Evolutionary conservation across 768 basidiomycete genomes (phyloP), one percentile per base, ranked within the genome.

Genomic region (Macrolepiota albuminosa): DNA sequence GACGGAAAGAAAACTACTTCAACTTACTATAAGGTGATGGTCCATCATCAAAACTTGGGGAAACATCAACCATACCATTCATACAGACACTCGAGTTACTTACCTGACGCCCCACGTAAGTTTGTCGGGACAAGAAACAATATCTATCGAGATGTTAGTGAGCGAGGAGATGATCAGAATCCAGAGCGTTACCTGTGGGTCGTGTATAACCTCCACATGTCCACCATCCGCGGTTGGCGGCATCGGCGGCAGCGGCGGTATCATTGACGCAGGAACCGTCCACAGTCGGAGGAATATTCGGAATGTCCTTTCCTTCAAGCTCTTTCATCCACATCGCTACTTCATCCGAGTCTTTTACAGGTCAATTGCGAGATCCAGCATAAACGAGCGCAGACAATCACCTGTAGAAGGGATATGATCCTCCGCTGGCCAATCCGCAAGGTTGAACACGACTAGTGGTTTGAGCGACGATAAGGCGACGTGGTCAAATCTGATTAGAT

Each of bases 171-270:
- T 48, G 58, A 51, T 39, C 8, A 56, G 0, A 49, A 36, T 3
- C 34, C 47, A 9, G 42, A 56, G 13, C 43, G 63, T 45, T 62
- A 79, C 78, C 84, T 18, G 78, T 80, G 50, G 64, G 58, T 8
- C 87, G 79, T 14, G 85, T 85, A 65, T 77, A 78, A 11, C 87
- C 87, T 67, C 91, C 89, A 66, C 93, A 95, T 33, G 93, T 91
- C 93, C 93, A 95, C 93, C 93, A 95, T 47, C 92, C 92, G 64
- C 84, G 84, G 48, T 71, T 71, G n/a, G 81, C 74, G 37, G 86
- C 83, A 47, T 87, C 71, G 0, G 81, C 75, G 5, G 82, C 84
- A 4, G 84, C 82, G 7, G 66, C 69, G 26, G 86, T 78, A 64
- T 91, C 83, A 52, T 78, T 78, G 13, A 65, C 74, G 70, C 93